Percentiles rank a stretch among this genome's conserved stretches.
These are phyloP conservation scores for Penium margaritaceum DNA, from an alignment of 139 green algal genomes.

Conservation along the genomic window DNA sequence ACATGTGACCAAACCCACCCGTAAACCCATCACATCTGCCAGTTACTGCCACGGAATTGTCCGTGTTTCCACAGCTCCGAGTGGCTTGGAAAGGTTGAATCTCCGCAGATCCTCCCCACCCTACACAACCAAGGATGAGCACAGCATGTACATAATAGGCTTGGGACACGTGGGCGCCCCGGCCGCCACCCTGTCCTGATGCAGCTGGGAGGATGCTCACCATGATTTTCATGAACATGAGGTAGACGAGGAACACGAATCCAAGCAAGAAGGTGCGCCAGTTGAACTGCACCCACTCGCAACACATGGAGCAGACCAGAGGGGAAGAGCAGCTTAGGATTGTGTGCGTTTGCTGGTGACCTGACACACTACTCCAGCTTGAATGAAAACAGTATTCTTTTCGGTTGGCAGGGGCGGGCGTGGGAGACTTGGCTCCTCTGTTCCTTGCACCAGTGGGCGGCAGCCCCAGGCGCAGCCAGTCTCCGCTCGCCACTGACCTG, in stretches of 20 bases:
- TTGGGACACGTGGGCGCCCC: background rate
- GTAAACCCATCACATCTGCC: background rate
- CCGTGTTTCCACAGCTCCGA: background rate
- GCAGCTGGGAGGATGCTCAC: constrained; percentile 6
- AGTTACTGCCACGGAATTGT: background rate
- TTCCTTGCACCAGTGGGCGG: too few species aligned
- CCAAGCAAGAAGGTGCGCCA: constrained; percentile 35
- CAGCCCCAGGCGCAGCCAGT: background rate
- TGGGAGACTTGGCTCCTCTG: background rate
- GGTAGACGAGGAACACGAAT: constrained; percentile 30
- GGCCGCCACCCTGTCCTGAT: background rate
- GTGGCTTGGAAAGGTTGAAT: background rate
- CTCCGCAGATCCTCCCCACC: too few species aligned
- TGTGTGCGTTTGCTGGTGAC: too few species aligned
- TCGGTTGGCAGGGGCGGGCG: background rate
- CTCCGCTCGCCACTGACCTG: background rate
- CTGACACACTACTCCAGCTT: too few species aligned
- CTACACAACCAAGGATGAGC: too few species aligned
- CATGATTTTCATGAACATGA: constrained; percentile 22
- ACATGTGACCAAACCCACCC: background rate
- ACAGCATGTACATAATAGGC: too few species aligned
- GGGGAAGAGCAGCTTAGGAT: too few species aligned
- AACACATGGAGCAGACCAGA: background rate
- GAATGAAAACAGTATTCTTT: too few species aligned
- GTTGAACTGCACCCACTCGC: constrained; percentile 13